Conservation (phyloP, 2,329 filamentous ascomycete genomes). For the Penicillium occitanis region DNA sequence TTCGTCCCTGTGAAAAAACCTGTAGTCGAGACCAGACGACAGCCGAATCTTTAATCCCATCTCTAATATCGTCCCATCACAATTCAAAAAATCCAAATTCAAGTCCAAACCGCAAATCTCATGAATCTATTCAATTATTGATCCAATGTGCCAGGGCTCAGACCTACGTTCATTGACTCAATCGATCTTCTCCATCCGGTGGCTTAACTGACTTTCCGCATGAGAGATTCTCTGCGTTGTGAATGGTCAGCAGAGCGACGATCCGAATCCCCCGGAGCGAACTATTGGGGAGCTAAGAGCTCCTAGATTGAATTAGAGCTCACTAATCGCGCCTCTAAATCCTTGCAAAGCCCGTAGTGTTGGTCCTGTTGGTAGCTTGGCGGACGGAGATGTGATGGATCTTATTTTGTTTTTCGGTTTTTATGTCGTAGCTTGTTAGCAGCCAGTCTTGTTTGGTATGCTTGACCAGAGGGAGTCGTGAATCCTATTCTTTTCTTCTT, state of each 20-base stretch:
- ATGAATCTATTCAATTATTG: neutral
- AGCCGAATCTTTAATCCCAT: neutral
- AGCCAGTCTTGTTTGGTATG: neutral
- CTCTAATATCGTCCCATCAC: neutral
- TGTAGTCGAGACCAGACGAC: neutral
- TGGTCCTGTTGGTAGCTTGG: neutral
- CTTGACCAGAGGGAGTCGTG: neutral
- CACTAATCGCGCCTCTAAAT: neutral
- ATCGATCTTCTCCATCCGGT: neutral
- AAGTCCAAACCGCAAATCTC: neutral
- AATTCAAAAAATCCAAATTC: neutral
- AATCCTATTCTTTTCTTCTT: neutral
- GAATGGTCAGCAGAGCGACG: neutral
- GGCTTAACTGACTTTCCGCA: no score
- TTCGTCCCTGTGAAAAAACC: neutral
- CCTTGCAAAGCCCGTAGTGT: neutral
- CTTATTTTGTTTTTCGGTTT: constrained; percentile 1
- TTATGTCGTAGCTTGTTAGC: neutral
- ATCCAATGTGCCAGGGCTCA: neutral
- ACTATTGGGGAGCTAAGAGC: neutral
- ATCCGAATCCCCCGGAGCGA: neutral
- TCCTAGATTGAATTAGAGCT: neutral
- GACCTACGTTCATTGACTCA: neutral
- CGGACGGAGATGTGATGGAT: neutral
- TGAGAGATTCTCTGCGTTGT: no score